Percentiles rank a stretch among this genome's conserved stretches.
Conservation (phyloP, 495 filamentous ascomycete species). For the Sporormia fimetaria region DNA sequence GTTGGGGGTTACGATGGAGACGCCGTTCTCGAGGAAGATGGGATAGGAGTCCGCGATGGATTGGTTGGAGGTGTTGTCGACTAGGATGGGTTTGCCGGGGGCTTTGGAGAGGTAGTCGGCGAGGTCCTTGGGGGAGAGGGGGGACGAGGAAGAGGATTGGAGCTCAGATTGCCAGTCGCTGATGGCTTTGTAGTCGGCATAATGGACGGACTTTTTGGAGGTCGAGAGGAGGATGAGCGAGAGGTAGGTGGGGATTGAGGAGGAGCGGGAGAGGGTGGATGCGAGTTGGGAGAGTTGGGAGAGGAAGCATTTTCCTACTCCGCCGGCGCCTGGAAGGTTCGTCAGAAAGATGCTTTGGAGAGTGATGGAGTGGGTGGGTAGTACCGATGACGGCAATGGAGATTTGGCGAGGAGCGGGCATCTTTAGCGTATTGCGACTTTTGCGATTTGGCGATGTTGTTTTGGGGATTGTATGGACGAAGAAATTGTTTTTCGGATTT, state of each 20-base stretch:
- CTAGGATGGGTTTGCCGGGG: conserved; percentile 62
- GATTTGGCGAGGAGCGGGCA: conserved; percentile 28
- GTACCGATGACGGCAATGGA: conserved; percentile 38
- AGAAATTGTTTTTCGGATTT: conserved; percentile 2
- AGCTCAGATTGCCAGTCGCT: conserved; percentile 32
- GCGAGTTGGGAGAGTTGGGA: conserved; percentile 54
- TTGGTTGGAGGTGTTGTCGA: conserved; percentile 89
- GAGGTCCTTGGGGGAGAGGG: conserved; percentile 52
- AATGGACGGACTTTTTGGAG: conserved; percentile 64
- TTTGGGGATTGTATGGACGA: conserved; percentile 2
- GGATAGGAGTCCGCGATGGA: conserved; percentile 71
- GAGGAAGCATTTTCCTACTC: conserved; percentile 86
- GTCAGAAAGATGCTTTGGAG: too few relatives aligned
- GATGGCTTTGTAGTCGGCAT: conserved; percentile 41
- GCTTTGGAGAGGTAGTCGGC: conserved; percentile 57
- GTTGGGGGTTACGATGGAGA: conserved; percentile 89
- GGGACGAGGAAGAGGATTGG: conserved; percentile 44
- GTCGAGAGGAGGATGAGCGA: conserved; percentile 70
- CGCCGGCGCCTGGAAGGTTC: conserved; percentile 60
- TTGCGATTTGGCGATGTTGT: neutral
- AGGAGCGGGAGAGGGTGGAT: conserved; percentile 38
- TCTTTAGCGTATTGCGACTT: conserved; percentile 11
- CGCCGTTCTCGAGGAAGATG: conserved; percentile 58
- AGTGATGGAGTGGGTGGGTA: conserved; percentile 3
- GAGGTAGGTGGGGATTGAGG: conserved; percentile 46